Evolutionary conservation across 2,329 filamentous ascomycete species (phyloP), one percentile per base, ranked within the genome.

Genomic region (Pezicula radicicola): DNA sequence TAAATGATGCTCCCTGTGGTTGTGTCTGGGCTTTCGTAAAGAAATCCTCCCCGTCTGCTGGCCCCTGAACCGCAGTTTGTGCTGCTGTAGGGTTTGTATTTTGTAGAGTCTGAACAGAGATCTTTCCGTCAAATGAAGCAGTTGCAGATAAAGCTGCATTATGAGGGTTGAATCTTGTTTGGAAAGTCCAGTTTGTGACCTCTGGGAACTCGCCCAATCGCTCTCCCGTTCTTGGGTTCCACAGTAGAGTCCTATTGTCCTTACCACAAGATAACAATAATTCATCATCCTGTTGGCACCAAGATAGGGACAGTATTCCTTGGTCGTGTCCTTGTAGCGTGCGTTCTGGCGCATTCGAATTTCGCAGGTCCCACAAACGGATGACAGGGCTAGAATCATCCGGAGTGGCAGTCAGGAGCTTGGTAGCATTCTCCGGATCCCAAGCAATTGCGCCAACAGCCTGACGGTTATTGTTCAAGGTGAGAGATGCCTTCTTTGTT

Each of bases 101-200:
- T 66, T 99, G 94, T 39, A 97, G 80, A 1, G 93, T 96, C 68
- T 97, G 93, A 42, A 99, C 77, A 2, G 89, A 87, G 57, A 99
- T 96, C 72, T 95, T 97, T 62, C 95, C 94, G 66, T 99, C 94
- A 60, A 97, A 97, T 2, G 93, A 96, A 9, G 95, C 94, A 16
- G 94, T 97, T 16, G 95, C 95, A 46, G 93, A 90, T 52, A 99
- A 78, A 66, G 86, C 89, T 10, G 94, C 93, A 70, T 99, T 96
- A 61, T 89, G 85, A 28, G 94, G 94, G 69, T 96, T 92, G 80
- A 95, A 97, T 56, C 87, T 83, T 5, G 94, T 96, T 67, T 93
- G 86, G 76, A 99, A 99, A 6, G 92, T 96, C 93, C 94, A 99
- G 71, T 97, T 99, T n/a, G 93, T 97, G 49, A 96, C 92, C 63